Evolutionary conservation across 2,329 filamentous ascomycete species (phyloP).

Genomic region (Claviceps digitariae): DNA sequence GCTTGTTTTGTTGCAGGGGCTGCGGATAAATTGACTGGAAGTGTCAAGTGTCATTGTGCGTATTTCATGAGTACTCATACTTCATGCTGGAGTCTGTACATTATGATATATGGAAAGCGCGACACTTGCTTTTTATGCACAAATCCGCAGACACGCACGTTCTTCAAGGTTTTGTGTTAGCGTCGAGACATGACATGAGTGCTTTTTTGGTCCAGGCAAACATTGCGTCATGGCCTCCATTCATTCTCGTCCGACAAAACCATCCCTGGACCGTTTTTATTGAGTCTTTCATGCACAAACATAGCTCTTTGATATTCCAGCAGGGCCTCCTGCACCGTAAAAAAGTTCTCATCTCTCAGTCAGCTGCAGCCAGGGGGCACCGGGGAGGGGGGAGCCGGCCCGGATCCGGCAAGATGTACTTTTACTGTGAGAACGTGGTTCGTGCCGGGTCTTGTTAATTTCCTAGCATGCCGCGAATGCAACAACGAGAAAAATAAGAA

Average conservation of each 20-base stretch:
- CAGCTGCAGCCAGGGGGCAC: too few relatives aligned
- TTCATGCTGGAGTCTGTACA: too few relatives aligned
- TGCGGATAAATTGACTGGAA: neutral
- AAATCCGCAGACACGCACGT: too few relatives aligned
- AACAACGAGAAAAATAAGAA: neutral
- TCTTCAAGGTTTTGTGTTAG: neutral
- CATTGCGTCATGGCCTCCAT: neutral
- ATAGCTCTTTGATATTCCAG: too few relatives aligned
- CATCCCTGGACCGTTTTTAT: neutral
- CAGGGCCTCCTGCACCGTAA: too few relatives aligned
- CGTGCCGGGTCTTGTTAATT: too few relatives aligned
- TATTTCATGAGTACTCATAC: too few relatives aligned
- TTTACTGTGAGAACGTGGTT: neutral
- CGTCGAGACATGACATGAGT: neutral
- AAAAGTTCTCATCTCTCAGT: neutral
- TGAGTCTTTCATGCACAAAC: neutral
- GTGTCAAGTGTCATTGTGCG: too few relatives aligned
- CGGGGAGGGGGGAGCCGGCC: too few relatives aligned
- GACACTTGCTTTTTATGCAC: too few relatives aligned
- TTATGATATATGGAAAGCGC: too few relatives aligned
- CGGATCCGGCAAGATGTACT: neutral
- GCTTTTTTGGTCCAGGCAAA: neutral
- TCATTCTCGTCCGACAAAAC: neutral
- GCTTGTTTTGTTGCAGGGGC: neutral
- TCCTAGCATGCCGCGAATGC: neutral